phyloP scores from a whole-genome alignment of 108 stramenopile species.

The Schizochytrium sp. region DNA sequence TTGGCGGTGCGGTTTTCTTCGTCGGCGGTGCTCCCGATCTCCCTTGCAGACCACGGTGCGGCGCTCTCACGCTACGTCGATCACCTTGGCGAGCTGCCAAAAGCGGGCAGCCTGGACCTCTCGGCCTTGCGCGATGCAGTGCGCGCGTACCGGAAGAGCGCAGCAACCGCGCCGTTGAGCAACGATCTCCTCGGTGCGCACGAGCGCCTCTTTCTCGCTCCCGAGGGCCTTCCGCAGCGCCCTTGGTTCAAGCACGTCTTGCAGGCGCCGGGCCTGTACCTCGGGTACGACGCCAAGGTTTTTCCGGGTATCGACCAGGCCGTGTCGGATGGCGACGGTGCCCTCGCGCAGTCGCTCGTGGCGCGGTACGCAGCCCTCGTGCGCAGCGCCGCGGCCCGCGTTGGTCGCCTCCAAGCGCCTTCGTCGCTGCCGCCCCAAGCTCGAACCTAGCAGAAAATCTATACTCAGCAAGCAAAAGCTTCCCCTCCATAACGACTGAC shows the following conservation, averaged over 20 bases:
- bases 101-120: conserved; percentile 6
- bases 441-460: too few relatives aligned
- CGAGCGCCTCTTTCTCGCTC: conserved; percentile 48
- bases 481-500: too few relatives aligned
- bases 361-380: conserved; percentile 22
- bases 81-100: conserved; percentile 1
- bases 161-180: neutral
- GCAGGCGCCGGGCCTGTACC: conserved; percentile 58
- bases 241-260: conserved; percentile 58
- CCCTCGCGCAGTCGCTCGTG: conserved; percentile 43
- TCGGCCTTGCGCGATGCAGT: conserved; percentile 22
- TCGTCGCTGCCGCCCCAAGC: too few relatives aligned
- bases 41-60: conserved; percentile 38
- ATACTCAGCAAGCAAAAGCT: too few relatives aligned
- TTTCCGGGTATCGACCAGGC: conserved; percentile 61
- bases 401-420: too few relatives aligned
- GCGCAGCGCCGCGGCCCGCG: conserved; percentile 12
- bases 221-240: conserved; percentile 47
- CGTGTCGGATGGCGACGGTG: conserved; percentile 41
- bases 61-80: conserved; percentile 42
- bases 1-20: conserved; percentile 48
- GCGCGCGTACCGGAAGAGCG: conserved; percentile 23
- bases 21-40: conserved; percentile 43
- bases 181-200: conserved; percentile 47
- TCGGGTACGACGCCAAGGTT: conserved; percentile 58